Evolutionary conservation across 352 stramenopile genomes (phyloP).

Genomic region (Globisporangium megalacanthum): DNA sequence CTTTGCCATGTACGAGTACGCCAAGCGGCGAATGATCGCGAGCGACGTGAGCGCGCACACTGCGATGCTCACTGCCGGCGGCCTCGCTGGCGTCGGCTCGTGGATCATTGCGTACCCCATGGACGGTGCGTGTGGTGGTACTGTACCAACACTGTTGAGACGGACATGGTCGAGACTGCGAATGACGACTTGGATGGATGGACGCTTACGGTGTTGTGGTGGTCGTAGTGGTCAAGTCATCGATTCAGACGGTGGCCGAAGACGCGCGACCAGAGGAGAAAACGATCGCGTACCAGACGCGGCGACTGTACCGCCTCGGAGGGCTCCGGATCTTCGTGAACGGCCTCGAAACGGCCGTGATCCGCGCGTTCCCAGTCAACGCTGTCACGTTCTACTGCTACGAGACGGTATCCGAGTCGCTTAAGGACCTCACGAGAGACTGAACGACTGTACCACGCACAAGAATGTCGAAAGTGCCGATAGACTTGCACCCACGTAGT

Average conservation of each 20-base stretch:
- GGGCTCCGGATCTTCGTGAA: constrained; percentile 74
- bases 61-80: constrained; percentile 79
- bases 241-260: constrained; percentile 74
- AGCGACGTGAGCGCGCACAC: constrained; percentile 46
- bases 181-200: neutral
- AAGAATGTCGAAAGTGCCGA: no score
- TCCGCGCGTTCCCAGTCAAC: constrained; percentile 81
- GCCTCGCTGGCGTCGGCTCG: constrained; percentile 65
- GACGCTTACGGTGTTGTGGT: neutral
- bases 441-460: neutral
- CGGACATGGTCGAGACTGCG: no score
- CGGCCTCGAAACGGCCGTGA: constrained; percentile 65
- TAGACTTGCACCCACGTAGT: no score
- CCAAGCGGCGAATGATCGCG: constrained; percentile 67
- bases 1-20: constrained; percentile 78
- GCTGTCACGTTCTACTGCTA: constrained; percentile 86
- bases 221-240: constrained; percentile 73
- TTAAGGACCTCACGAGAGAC: constrained; percentile 45
- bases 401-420: constrained; percentile 63
- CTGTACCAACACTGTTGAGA: no score
- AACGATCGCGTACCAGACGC: constrained; percentile 67
- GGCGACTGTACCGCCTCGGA: constrained; percentile 57
- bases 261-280: constrained; percentile 44
- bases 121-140: constrained; percentile 56
- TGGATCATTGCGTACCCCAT: constrained; percentile 82